Evolutionary conservation across 495 filamentous ascomycete species (phyloP).

Genomic region (Xylaria grammica): DNA sequence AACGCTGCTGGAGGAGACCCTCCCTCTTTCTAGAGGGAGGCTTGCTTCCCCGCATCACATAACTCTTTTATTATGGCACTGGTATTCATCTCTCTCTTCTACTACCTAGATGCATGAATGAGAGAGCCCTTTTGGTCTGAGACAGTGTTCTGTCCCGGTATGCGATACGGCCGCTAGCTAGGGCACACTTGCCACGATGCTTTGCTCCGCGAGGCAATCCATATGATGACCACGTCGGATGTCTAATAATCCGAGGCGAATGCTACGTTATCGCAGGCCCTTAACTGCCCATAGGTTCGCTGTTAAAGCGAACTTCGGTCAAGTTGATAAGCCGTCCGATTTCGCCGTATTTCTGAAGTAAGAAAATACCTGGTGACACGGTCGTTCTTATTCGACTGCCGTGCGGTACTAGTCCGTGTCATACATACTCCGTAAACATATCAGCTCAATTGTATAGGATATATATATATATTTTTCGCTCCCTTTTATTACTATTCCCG

Average conservation of each 20-base stretch:
- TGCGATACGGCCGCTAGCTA: no score
- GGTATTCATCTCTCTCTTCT: background rate
- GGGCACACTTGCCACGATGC: no score
- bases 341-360: no score
- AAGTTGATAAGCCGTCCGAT: conserved; percentile 3
- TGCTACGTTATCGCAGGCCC: background rate
- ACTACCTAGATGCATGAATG: background rate
- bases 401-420: background rate
- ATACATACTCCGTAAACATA: conserved; percentile 8
- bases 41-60: background rate
- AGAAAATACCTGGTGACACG: no score
- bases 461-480: no score
- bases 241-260: background rate
- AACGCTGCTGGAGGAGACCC: conserved; percentile 10
- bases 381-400: background rate
- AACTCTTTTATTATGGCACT: background rate
- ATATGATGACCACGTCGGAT: no score
- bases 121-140: background rate
- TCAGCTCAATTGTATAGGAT: no score
- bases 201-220: no score
- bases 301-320: background rate
- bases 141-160: background rate
- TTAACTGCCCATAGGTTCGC: background rate
- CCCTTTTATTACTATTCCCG: no score
- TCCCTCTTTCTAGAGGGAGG: background rate